A percentile compares a stretch with the other conserved stretches of the same genome.
These are phyloP conservation scores for Lasiodiplodia sp. DNA, from an alignment of 2,329 filamentous ascomycete genomes.

Conservation along the genomic window DNA sequence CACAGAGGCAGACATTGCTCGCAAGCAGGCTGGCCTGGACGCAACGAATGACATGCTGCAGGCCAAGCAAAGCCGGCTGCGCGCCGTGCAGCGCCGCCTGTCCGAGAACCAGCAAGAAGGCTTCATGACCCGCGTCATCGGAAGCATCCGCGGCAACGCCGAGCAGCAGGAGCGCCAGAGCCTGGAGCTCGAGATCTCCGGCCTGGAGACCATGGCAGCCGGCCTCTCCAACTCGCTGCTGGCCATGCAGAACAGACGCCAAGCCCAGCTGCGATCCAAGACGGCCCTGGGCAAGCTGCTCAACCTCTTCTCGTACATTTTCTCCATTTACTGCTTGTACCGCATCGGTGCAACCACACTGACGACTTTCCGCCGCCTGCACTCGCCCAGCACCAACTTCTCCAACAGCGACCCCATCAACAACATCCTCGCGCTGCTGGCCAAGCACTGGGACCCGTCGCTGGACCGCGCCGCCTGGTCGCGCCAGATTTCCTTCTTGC, in stretches of 20 bases:
- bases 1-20: slow-evolving; percentile 75
- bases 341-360: slow-evolving; percentile 77
- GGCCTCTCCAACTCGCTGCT: slow-evolving; percentile 72
- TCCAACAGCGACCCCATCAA: slow-evolving; percentile 82
- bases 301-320: slow-evolving; percentile 69
- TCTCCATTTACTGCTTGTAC: slow-evolving; percentile 85
- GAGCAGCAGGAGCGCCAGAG: slow-evolving; percentile 61
- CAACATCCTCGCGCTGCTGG: slow-evolving; percentile 79
- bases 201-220: slow-evolving; percentile 80
- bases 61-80: slow-evolving; percentile 75
- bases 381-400: slow-evolving; percentile 56
- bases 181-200: slow-evolving; percentile 77
- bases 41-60: slow-evolving; percentile 81
- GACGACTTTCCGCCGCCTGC: slow-evolving; percentile 69
- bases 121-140: slow-evolving; percentile 77
- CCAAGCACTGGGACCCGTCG: slow-evolving; percentile 82
- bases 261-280: slow-evolving; percentile 70
- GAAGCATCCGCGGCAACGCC: slow-evolving; percentile 70
- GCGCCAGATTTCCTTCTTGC: slow-evolving; percentile 81
- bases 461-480: slow-evolving; percentile 85
- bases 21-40: slow-evolving; percentile 80
- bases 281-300: slow-evolving; percentile 72
- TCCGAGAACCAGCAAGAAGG: slow-evolving; percentile 58
- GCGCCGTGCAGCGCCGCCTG: slow-evolving; percentile 72
- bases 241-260: slow-evolving; percentile 68